Conservation (phyloP, 23 red algal species). For the Gracilaria vermiculophylla region DNA sequence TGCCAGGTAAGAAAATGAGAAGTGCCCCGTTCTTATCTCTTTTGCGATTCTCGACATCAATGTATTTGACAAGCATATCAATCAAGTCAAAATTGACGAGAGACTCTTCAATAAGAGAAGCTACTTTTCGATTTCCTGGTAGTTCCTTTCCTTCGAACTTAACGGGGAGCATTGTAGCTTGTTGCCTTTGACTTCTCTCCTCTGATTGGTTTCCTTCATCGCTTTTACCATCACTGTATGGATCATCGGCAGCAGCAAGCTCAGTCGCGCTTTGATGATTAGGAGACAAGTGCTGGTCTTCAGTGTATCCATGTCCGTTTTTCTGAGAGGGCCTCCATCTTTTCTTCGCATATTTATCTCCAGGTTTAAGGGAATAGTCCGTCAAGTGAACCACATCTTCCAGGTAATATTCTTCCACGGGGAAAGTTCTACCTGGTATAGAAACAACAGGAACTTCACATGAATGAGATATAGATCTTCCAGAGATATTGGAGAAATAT, state of each 20-base stretch:
- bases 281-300: background rate
- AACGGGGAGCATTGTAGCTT: background rate
- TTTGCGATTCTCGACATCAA: slow-evolving; percentile 26
- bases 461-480: background rate
- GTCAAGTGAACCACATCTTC: slow-evolving; percentile 71
- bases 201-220: background rate
- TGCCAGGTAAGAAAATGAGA: slow-evolving; percentile 92
- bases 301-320: background rate
- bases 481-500: slow-evolving; percentile 56
- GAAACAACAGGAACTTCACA: slow-evolving; percentile 58
- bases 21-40: slow-evolving; percentile 68
- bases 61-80: slow-evolving; percentile 47
- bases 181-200: background rate
- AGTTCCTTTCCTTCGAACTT: background rate
- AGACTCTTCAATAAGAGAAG: slow-evolving; percentile 50
- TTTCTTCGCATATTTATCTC: slow-evolving; percentile 66
- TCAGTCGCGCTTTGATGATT: slow-evolving; percentile 13
- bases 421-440: slow-evolving; percentile 89
- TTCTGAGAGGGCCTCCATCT: background rate
- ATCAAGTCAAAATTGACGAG: slow-evolving; percentile 76
- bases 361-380: slow-evolving; percentile 53
- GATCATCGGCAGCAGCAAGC: slow-evolving; percentile 12
- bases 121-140: background rate
- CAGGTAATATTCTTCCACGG: slow-evolving; percentile 78
- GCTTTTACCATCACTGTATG: background rate